Conservation (phyloP, 371 early-diverging fungal species). For the Zopfochytrium polystomum region DNA sequence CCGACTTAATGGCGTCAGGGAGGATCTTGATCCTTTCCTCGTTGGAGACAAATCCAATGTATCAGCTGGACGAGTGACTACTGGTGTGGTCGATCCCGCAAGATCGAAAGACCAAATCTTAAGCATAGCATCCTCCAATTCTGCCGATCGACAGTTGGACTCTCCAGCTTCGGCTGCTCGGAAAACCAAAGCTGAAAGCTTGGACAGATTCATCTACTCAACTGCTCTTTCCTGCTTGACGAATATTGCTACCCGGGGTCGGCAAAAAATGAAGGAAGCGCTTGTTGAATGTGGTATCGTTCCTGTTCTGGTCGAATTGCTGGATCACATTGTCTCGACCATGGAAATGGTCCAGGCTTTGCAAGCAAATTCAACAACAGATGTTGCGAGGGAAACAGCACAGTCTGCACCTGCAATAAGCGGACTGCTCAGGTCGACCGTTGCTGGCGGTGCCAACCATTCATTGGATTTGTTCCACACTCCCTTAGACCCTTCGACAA, state of each 20-base stretch:
- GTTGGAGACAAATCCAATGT: neutral
- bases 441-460: too few species aligned
- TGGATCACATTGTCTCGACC: constrained; percentile 50
- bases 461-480: neutral
- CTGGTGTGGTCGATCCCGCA: neutral
- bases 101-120: too few species aligned
- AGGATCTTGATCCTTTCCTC: neutral
- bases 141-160: neutral
- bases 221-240: constrained; percentile 72
- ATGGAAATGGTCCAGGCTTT: constrained; percentile 22
- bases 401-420: too few species aligned
- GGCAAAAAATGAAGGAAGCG: constrained; percentile 72
- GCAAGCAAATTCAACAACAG: too few species aligned
- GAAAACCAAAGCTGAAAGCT: constrained; percentile 50
- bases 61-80: neutral
- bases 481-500: neutral
- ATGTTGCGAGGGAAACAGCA: too few species aligned
- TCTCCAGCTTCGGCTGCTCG: neutral
- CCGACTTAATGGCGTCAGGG: neutral
- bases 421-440: too few species aligned
- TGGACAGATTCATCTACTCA: constrained; percentile 65
- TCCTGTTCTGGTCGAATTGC: constrained; percentile 71
- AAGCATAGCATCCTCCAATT: neutral
- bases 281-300: constrained; percentile 83
- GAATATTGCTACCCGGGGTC: constrained; percentile 83